These are phyloP conservation scores for Acacia confusa DNA, from an alignment of 306 rosid genomes.

Conservation along the genomic window DNA sequence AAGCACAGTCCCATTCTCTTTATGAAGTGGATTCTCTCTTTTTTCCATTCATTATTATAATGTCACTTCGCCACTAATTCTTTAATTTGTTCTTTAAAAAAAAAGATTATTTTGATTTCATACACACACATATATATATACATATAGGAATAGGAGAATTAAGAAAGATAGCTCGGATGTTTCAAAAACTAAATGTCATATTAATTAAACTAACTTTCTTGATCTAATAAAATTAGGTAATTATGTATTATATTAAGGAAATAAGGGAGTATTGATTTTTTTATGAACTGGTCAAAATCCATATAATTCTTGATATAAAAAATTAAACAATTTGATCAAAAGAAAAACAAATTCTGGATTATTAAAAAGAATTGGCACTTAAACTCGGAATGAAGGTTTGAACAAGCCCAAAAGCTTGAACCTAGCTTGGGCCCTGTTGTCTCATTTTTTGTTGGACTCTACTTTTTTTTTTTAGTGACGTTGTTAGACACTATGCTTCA, in stretches of 20 bases:
- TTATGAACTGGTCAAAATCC: neutral
- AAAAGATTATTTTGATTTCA: neutral
- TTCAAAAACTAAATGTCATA: too few species aligned
- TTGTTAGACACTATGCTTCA: neutral
- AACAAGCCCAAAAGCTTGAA: neutral
- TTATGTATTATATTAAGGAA: too few species aligned
- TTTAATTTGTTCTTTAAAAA: neutral
- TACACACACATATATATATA: neutral
- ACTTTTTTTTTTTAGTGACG: too few species aligned
- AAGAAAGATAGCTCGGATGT: fast-evolving
- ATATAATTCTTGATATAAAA: neutral
- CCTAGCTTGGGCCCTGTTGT: neutral
- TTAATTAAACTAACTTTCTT: too few species aligned
- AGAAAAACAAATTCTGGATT: neutral
- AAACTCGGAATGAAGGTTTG: neutral
- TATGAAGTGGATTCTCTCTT: neutral
- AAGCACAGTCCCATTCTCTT: neutral
- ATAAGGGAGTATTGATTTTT: neutral
- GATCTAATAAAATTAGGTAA: too few species aligned
- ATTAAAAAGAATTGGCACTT: neutral
- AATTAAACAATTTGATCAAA: neutral
- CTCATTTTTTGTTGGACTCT: neutral
- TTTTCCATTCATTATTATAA: neutral
- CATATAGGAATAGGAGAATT: too few species aligned
- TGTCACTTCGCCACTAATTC: neutral